A percentile compares a stretch with the other conserved stretches of the same genome.
These are phyloP conservation scores for Urtica urens DNA, from an alignment of 306 rosid genomes.

Conservation along the genomic window DNA sequence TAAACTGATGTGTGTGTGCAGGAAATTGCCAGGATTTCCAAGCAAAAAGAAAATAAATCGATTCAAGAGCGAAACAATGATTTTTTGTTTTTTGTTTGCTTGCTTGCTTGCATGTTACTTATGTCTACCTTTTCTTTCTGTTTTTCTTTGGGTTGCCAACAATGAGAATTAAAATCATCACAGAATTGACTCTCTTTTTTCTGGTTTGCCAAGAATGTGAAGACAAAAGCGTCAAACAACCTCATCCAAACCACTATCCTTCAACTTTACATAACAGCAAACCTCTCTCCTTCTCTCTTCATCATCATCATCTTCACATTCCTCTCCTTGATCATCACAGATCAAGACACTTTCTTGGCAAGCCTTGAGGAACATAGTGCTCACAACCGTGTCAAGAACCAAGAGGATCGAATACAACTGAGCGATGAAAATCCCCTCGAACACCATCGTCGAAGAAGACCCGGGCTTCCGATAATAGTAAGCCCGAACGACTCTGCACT, in stretches of 20 bases:
- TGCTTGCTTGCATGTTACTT: too few relatives aligned
- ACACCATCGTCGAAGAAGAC: slow-evolving; percentile 25
- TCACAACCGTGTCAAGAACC: slow-evolving; percentile 63
- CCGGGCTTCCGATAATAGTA: slow-evolving; percentile 25
- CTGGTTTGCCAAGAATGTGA: not conserved
- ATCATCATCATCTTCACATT: slow-evolving; percentile 31
- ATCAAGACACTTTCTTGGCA: slow-evolving; percentile 22
- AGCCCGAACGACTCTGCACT: slow-evolving; percentile 48
- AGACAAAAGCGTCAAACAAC: slow-evolving; percentile 21
- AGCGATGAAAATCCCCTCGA: slow-evolving; percentile 64
- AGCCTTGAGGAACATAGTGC: slow-evolving; percentile 54
- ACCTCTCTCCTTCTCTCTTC: too few relatives aligned
- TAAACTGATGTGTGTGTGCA: too few relatives aligned
- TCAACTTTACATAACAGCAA: slow-evolving; percentile 12
- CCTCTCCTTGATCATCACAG: slow-evolving; percentile 26
- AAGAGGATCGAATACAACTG: slow-evolving; percentile 65
- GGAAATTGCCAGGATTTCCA: too few relatives aligned
- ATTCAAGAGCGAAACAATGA: too few relatives aligned
- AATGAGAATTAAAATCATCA: slow-evolving; percentile 8
- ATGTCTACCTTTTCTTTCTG: not conserved
- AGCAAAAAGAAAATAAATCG: too few relatives aligned
- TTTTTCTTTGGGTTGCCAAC: too few relatives aligned
- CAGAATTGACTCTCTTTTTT: not conserved
- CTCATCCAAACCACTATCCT: slow-evolving; percentile 32
- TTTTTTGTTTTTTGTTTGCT: too few relatives aligned